Conservation (phyloP, 2,329 filamentous ascomycete species). For the Nigrospora osmanthi region DNA sequence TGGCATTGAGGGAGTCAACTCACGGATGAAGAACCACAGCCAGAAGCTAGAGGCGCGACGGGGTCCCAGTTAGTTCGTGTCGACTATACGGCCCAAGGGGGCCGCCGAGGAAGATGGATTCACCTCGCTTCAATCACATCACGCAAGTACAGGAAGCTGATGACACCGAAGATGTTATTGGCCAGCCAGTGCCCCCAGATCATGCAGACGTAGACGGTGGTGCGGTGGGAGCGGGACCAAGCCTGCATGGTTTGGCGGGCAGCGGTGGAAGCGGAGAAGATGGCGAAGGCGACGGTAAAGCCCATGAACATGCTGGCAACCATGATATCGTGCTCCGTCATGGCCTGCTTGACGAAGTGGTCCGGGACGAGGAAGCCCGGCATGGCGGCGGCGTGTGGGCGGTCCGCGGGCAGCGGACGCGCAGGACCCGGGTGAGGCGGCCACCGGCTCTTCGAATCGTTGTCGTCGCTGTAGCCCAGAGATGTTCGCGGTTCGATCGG, state of each 20-base stretch:
- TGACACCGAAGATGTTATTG: not conserved
- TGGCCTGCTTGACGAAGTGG: not conserved
- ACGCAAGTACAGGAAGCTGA: slow-evolving; percentile 3
- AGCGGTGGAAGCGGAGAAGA: slow-evolving; percentile 1
- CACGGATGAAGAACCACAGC: slow-evolving; percentile 4
- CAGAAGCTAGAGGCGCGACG: not conserved
- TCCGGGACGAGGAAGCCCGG: not conserved
- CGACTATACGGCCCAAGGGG: no score
- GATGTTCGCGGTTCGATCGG: no score
- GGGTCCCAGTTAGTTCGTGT: not conserved
- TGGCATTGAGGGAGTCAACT: not conserved
- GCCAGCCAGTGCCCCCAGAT: slow-evolving; percentile 4
- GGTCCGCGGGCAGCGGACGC: no score
- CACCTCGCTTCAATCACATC: slow-evolving; percentile 2
- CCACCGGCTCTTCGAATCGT: no score
- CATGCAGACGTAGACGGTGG: slow-evolving; percentile 1
- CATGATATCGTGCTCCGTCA: not conserved
- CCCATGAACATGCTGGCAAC: slow-evolving; percentile 2
- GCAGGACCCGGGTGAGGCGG: no score
- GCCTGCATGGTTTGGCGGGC: not conserved
- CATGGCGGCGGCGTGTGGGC: no score
- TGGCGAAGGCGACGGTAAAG: not conserved
- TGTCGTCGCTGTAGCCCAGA: no score
- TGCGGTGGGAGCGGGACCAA: not conserved
- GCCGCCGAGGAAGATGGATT: not conserved